Conservation (phyloP, 192 early-diverging fungal species). For the Funneliformis geosporum region DNA sequence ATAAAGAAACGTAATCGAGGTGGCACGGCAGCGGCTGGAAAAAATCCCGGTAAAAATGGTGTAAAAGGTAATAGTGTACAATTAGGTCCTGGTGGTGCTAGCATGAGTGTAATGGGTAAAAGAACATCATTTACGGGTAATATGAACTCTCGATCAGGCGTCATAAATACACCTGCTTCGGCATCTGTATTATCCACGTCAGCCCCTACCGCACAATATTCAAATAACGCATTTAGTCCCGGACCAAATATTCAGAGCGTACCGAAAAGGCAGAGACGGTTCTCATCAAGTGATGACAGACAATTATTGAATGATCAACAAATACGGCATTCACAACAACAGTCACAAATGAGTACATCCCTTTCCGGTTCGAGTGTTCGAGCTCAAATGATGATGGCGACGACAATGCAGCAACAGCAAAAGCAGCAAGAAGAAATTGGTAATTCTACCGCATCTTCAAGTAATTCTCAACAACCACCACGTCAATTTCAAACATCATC, state of each 20-base stretch:
- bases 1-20: slow-evolving; percentile 89
- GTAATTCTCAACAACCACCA: not conserved
- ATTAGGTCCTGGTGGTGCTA: slow-evolving; percentile 9
- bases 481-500: not conserved
- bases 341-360: not conserved
- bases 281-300: slow-evolving; percentile 39
- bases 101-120: slow-evolving; percentile 28
- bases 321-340: not conserved
- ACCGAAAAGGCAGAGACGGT: slow-evolving; percentile 43
- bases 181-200: slow-evolving; percentile 8
- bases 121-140: slow-evolving; percentile 15
- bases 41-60: slow-evolving; percentile 10
- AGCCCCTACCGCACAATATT: not conserved
- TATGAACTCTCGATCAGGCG: not conserved
- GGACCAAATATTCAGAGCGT: slow-evolving; percentile 11
- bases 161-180: not conserved
- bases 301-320: slow-evolving; percentile 17
- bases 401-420: too few relatives aligned
- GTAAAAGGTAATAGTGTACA: slow-evolving; percentile 6
- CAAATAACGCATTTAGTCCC: not conserved
- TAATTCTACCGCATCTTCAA: not conserved
- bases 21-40: slow-evolving; percentile 8
- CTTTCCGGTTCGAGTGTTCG: not conserved
- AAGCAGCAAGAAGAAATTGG: too few relatives aligned
- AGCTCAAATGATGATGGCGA: not conserved